phyloP scores from a whole-genome alignment of 2,329 filamentous ascomycete genomes.

The Coniochaeta hoffmannii region DNA sequence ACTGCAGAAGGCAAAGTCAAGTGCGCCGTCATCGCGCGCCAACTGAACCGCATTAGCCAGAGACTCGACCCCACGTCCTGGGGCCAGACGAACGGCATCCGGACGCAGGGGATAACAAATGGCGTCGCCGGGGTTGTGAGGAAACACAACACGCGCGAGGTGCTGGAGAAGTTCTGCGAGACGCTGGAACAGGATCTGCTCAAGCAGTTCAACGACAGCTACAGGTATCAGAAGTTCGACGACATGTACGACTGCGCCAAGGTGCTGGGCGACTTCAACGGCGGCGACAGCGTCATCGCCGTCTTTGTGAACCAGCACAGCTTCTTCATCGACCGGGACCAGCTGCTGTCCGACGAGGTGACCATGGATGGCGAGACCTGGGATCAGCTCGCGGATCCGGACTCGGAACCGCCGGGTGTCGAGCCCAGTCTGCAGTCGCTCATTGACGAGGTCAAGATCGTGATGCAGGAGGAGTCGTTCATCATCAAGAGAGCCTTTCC shows the following conservation, averaged over 20 bases:
- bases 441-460: conserved; percentile 87
- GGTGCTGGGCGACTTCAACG: conserved; percentile 91
- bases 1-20: conserved; percentile 88
- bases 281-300: conserved; percentile 89
- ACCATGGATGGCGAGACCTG: conserved; percentile 68
- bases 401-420: conserved; percentile 82
- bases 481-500: conserved; percentile 97
- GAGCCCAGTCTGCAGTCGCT: conserved; percentile 89
- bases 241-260: conserved; percentile 97
- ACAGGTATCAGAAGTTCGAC: conserved; percentile 88
- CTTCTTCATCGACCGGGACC: conserved; percentile 96
- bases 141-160: conserved; percentile 67
- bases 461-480: conserved; percentile 93
- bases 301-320: conserved; percentile 98
- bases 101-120: conserved; percentile 41
- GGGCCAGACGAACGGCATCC: conserved; percentile 51
- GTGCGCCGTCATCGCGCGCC: conserved; percentile 87
- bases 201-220: conserved; percentile 96
- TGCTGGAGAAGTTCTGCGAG: conserved; percentile 95
- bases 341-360: conserved; percentile 83
- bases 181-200: conserved; percentile 90
- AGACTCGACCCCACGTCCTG: conserved; percentile 74
- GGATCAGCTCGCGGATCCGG: conserved; percentile 90
- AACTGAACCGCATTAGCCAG: conserved; percentile 90
- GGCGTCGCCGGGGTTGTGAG: conserved; percentile 36